Percentiles rank a stretch among this genome's conserved stretches.
These are phyloP conservation scores for Annulohypoxylon truncatum DNA, from an alignment of 2,329 filamentous ascomycete genomes.

Conservation along the genomic window DNA sequence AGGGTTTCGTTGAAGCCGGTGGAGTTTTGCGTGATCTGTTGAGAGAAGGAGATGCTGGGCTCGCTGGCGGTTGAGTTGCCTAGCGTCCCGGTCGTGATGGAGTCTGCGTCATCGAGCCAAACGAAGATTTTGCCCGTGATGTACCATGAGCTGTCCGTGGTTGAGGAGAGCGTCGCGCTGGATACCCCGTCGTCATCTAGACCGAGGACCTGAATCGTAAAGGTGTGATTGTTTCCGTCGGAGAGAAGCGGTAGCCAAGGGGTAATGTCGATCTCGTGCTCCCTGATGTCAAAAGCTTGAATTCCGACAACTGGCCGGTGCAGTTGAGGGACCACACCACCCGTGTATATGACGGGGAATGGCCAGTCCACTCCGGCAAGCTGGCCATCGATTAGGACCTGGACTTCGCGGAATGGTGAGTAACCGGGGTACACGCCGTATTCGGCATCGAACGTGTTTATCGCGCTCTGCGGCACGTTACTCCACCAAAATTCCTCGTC, in stretches of 20 bases:
- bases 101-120: conserved; percentile 70
- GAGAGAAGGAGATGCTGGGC: conserved; percentile 64
- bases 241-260: conserved; percentile 78
- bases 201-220: conserved; percentile 75
- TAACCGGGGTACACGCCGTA: conserved; percentile 72
- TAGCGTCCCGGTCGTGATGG: conserved; percentile 63
- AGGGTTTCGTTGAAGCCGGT: conserved; percentile 70
- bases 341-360: conserved; percentile 84
- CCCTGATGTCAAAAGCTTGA: conserved; percentile 81
- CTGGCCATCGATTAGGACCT: conserved; percentile 77
- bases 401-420: conserved; percentile 82
- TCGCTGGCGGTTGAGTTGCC: conserved; percentile 49
- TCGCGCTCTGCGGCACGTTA: conserved; percentile 75
- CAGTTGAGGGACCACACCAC: conserved; percentile 79
- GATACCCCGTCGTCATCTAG: conserved; percentile 67
- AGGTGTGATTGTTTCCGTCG: conserved; percentile 72
- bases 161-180: conserved; percentile 61
- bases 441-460: conserved; percentile 66
- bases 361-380: conserved; percentile 84
- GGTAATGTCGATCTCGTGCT: conserved; percentile 85
- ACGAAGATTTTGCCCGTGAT: conserved; percentile 83
- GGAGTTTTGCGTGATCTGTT: conserved; percentile 56
- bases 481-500: conserved; percentile 89
- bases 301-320: conserved; percentile 83
- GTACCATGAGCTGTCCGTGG: conserved; percentile 76